Base-by-base conservation (phyloP, 2,329 filamentous ascomycete species). In the Malbranchea cinnamomea region DNA sequence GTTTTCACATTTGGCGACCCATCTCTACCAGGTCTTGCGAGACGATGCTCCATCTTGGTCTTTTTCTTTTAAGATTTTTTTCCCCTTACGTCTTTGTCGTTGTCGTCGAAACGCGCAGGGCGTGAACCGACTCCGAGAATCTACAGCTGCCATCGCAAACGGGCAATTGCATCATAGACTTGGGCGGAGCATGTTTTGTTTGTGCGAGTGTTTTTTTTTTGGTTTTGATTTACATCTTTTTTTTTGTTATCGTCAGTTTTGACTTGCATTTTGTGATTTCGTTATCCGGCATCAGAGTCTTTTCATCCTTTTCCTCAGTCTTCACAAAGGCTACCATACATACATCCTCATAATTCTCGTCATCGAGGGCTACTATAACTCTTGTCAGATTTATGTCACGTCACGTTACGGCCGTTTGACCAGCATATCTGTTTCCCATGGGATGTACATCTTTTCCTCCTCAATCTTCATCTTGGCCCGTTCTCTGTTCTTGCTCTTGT, bases 131-230 rank as follows among this genome's bases (percentile, higher is more conserved):
- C 28, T 34, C 11, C 26, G 24, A 20, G 8, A 17, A 28, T 31
- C 30, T 23, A 26, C 25, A 22, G 10, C 28, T 29, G 27, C 28
- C 26, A 29, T 30, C 11, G 26, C 23, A 32, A 39, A 31, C 32
- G 35, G 37, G 37, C 22, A 37, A 33, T 31, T 35, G 35, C 30
- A 35, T 40, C 33, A 41, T 41, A 41, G 38, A 41, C 37, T 39
- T 26, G 37, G 36, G 16, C 31, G 36, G 38, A 33, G 38, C 37
- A 39, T 39, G 33, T 37, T 23, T 32, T 13, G 15, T 25, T 25
- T 26, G 32, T 34, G 32, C 27, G 33, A 27, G 29, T 29, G 27
- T 36, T 21, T 36, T 16, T n/a, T 30, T 32, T 22, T 33, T 28
- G n/a, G n/a, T n/a, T n/a, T n/a, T n/a, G n/a, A 24, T 8, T 33